Evolutionary conservation across 1,284 basidiomycete genomes (phyloP).

Genomic region (Mrakiaceae sp.): DNA sequence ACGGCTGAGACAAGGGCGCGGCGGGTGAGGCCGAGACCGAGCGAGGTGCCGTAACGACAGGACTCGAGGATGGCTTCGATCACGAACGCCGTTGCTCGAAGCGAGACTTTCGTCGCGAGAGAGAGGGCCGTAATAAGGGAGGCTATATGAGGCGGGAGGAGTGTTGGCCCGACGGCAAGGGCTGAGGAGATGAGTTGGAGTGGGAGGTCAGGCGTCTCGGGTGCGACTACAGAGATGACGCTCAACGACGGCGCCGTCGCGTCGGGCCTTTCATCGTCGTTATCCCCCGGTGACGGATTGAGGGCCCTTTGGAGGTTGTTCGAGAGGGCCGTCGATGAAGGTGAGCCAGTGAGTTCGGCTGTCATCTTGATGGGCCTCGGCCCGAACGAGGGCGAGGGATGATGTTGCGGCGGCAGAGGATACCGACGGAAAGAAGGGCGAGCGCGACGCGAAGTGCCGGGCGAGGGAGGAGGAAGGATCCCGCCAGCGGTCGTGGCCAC

Average conservation of each 20-base stretch:
- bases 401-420: no score
- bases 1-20: slow-evolving; percentile 35
- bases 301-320: background rate
- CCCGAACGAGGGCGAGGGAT: no score
- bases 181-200: slow-evolving; percentile 13
- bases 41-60: slow-evolving; percentile 20
- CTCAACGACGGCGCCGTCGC: background rate
- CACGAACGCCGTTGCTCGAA: slow-evolving; percentile 34
- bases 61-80: slow-evolving; percentile 36
- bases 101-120: slow-evolving; percentile 30
- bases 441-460: no score
- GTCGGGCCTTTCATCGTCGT: background rate
- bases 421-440: no score
- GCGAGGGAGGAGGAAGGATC: no score
- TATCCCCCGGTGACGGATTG: background rate
- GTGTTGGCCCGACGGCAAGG: slow-evolving; percentile 22
- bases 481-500: no score
- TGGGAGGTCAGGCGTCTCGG: background rate
- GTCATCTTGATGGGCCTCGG: background rate
- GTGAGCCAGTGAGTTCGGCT: background rate
- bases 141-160: slow-evolving; percentile 34
- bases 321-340: no score
- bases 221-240: background rate
- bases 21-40: slow-evolving; percentile 31
- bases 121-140: slow-evolving; percentile 34